Evolutionary conservation across 768 basidiomycete genomes (phyloP).

Genomic region (Candolleomyces eurysporus): DNA sequence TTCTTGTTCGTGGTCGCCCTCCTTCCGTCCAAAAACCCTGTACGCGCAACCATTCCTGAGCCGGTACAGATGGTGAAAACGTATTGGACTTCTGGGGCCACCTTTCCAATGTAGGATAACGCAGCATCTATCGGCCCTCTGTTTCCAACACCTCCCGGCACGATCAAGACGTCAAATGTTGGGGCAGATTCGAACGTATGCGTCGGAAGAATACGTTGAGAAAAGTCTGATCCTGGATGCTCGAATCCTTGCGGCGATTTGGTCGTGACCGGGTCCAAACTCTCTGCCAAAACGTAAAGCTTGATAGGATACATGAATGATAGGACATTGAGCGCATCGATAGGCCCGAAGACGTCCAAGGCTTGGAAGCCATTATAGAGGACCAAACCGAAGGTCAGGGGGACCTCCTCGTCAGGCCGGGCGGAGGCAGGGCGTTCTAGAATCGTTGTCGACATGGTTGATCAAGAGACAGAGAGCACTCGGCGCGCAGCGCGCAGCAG

Average conservation of each 20-base stretch:
- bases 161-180: conserved; percentile 33
- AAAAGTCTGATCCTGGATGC: conserved; percentile 23
- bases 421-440: conserved; percentile 5
- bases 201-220: conserved; percentile 36
- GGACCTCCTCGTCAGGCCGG: conserved; percentile 15
- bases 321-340: conserved; percentile 32
- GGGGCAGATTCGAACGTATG: conserved; percentile 36
- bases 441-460: not conserved
- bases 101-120: conserved; percentile 29
- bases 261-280: conserved; percentile 34
- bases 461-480: not conserved
- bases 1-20: conserved; percentile 46
- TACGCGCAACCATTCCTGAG: conserved; percentile 33
- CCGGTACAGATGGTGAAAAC: conserved; percentile 46
- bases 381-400: conserved; percentile 26
- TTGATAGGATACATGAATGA: conserved; percentile 23
- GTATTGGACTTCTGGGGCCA: conserved; percentile 36
- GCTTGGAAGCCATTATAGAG: conserved; percentile 33
- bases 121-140: conserved; percentile 20
- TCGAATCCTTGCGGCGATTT: conserved; percentile 16
- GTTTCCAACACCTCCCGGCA: conserved; percentile 21
- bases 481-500: not conserved
- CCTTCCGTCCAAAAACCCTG: conserved; percentile 40
- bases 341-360: conserved; percentile 33
- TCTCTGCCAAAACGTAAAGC: conserved; percentile 29